Base-by-base conservation (phyloP, 805 yeast species). In the Metschnikowia similis region DNA sequence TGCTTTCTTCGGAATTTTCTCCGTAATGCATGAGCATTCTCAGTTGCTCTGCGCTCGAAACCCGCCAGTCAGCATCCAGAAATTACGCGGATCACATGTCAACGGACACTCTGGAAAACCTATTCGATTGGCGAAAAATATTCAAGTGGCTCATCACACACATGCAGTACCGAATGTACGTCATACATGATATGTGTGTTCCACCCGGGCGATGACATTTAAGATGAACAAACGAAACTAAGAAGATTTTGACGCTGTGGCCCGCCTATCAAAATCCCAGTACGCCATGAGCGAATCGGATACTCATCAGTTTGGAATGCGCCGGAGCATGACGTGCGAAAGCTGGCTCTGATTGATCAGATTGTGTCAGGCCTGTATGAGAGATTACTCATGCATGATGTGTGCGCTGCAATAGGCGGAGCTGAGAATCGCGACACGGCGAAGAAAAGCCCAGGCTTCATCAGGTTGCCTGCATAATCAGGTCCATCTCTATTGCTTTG, bases 331-430 rank as follows among this genome's bases (percentile, higher is more conserved):
- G 31, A 38, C 28, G 41, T 29, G 34, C 42, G 16, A 21, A 14
- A 14, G 34, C n/a, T 27, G 26, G 7, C 42, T 28, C 34, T 28
- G 42, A 39, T 39, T 39, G 21, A 28, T 17, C 32, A 39, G 42
- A 39, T 39, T 39, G 42, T 39, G 42, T 39, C 16, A 39, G 30
- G 26, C 34, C 42, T 39, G 42, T 39, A 39, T 39, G 42, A 28
- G 10, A 14, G 3, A 6, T 14, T 9, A 14, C 8, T 16, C 30
- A 14, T 39, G 11, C 21, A 39, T 39, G 21, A 6, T 39, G 21
- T 39, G 42, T 29, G 36, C 30, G 8, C 7, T 34, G n/a, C 30
- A 31, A 31, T 26, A 21, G 17, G 30, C 34, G 37, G n/a, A 21
- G 1, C 11, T 13, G 27, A 10, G 21, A 10, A 2, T 13, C 34